Base-by-base conservation (phyloP, 2,329 filamentous ascomycete genomes). In the Ophiosphaerella herpotricha region DNA sequence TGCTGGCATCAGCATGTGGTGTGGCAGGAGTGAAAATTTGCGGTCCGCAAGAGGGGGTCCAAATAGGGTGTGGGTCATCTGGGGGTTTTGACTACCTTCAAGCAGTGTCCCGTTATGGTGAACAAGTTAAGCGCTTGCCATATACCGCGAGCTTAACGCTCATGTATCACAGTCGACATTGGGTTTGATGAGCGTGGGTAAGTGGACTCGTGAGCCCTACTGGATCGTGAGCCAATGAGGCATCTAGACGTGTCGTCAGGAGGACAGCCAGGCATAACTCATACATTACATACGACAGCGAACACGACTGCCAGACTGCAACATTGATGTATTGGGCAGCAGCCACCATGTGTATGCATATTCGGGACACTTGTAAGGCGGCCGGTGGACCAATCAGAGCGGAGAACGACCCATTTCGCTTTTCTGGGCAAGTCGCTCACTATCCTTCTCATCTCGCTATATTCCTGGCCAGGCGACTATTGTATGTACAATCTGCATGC, bases 41-140 rank as follows among this genome's bases (percentile, higher is more conserved):
- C 36, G 26, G 29, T 51, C 16, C 42, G 54, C 32, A 58, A 61
- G 57, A 64, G 47, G 43, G 44, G 42, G 46, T 37, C 21, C 26
- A 46, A 53, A 39, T 43, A 41, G 56, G 52, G 53, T 52, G 61
- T 50, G 66, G 66, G 64, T 43, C 42, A 53, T 36, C 48, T 39
- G 46, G 46, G 40, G 46, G 56, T 67, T 67, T 63, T 70, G 64
- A 68, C 54, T 21, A 52, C 49, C 50, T 38, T 43, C 36, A 43
- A 46, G 50, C 32, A 41, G 47, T 38, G 40, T 51, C 52, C 52
- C 55, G 55, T 37, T 46, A 59, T 37, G 60, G 65, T 63, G 60
- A 67, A 47, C 54, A 67, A 58, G 49, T 50, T 60, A 58, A 67
- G 70, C 70, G 70, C 70, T 71, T 62, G 68, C 52, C 47, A 54